Conservation (phyloP, 1,139 yeast genomes). For the Fermentozyma sake region DNA sequence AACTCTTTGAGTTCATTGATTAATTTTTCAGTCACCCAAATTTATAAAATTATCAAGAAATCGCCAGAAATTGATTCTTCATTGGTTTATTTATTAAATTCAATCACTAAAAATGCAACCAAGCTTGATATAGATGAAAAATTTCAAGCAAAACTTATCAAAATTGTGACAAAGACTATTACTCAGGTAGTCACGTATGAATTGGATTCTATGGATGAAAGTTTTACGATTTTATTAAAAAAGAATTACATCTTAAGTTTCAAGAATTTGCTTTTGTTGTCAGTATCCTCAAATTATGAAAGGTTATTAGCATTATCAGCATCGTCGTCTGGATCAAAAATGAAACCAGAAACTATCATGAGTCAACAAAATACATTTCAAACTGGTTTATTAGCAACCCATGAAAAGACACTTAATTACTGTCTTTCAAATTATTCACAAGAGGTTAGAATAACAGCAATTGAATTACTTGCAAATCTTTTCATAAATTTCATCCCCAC, state of each 20-base stretch:
- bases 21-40: conserved; percentile 31
- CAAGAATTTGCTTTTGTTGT: conserved; percentile 30
- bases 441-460: conserved; percentile 37
- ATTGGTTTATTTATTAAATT: conserved; percentile 30
- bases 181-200: conserved; percentile 15
- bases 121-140: conserved; percentile 41
- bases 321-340: conserved; percentile 35
- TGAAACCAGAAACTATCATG: conserved; percentile 44
- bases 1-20: conserved; percentile 34
- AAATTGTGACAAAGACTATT: conserved; percentile 28
- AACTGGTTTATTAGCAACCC: conserved; percentile 20
- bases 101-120: conserved; percentile 34
- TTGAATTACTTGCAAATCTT: conserved; percentile 33
- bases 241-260: conserved; percentile 31
- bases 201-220: conserved; percentile 11
- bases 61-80: conserved; percentile 23
- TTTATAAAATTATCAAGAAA: conserved; percentile 39
- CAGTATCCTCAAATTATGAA: conserved; percentile 37
- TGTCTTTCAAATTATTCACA: conserved; percentile 30
- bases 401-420: conserved; percentile 27
- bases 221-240: conserved; percentile 24
- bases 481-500: conserved; percentile 37
- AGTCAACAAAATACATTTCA: conserved; percentile 39
- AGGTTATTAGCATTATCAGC: conserved; percentile 29
- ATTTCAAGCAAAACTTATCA: conserved; percentile 32